Evolutionary conservation across 2,329 filamentous ascomycete genomes (phyloP).

Genomic region (Hawksworthiomyces lignivorus): DNA sequence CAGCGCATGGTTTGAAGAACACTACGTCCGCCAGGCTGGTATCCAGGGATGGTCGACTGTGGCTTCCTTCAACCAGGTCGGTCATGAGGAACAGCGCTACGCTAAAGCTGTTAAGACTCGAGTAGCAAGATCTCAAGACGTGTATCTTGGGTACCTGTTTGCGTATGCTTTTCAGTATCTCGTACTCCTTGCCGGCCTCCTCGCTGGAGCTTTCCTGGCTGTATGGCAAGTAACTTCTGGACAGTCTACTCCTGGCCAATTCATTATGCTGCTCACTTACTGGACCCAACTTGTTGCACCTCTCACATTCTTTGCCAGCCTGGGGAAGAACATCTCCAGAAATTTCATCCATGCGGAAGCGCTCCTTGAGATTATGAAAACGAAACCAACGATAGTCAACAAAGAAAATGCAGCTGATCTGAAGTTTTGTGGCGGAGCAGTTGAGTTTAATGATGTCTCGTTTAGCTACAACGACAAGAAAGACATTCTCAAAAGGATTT

Average conservation of each 20-base stretch:
- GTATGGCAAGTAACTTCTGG: conserved; percentile 60
- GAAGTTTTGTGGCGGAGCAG: conserved; percentile 42
- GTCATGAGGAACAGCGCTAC: conserved; percentile 48
- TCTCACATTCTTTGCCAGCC: conserved; percentile 58
- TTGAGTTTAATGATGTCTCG: conserved; percentile 46
- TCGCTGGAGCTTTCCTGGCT: conserved; percentile 53
- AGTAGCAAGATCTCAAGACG: conserved; percentile 28
- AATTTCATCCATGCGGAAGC: conserved; percentile 52
- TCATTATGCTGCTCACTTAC: conserved; percentile 64
- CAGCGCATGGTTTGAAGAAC: conserved; percentile 46
- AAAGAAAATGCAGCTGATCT: conserved; percentile 42
- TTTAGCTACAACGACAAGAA: conserved; percentile 56
- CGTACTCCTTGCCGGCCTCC: conserved; percentile 60
- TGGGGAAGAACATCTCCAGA: conserved; percentile 48
- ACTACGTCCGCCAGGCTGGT: conserved; percentile 47
- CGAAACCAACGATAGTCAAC: conserved; percentile 46
- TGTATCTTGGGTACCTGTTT: conserved; percentile 39
- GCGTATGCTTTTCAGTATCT: conserved; percentile 51
- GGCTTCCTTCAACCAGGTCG: conserved; percentile 51
- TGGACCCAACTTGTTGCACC: conserved; percentile 66
- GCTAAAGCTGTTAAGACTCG: conserved; percentile 39
- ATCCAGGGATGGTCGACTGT: conserved; percentile 54
- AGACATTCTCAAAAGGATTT: conserved; percentile 47
- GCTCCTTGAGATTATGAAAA: conserved; percentile 50
- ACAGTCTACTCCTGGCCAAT: conserved; percentile 55